Conservation (phyloP, 2,329 filamentous ascomycete genomes). For the Teratosphaeria epicoccoides region DNA sequence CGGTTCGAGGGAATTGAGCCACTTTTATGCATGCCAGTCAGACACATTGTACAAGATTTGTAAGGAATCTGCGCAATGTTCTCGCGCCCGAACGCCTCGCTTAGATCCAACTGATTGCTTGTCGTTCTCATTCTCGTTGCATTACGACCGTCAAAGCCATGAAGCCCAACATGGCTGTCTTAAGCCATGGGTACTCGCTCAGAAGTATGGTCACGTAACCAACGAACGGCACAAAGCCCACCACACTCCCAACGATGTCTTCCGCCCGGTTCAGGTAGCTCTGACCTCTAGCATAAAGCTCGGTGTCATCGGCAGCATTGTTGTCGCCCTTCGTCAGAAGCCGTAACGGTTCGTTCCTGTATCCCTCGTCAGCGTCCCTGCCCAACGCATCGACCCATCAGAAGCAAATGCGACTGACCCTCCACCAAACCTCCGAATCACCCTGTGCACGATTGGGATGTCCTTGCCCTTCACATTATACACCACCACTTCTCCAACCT, state of each 20-base stretch:
- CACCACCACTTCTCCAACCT: slow-evolving; percentile 63
- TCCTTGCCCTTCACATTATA: slow-evolving; percentile 87
- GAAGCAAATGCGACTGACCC: slow-evolving; percentile 33
- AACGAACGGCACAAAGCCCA: slow-evolving; percentile 86
- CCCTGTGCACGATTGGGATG: slow-evolving; percentile 91
- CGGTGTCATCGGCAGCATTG: slow-evolving; percentile 85
- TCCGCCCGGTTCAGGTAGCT: slow-evolving; percentile 67
- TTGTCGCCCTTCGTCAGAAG: slow-evolving; percentile 97
- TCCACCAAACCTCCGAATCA: slow-evolving; percentile 61
- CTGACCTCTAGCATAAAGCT: slow-evolving; percentile 77
- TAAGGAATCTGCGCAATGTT: neutral
- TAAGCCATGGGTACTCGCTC: slow-evolving; percentile 92
- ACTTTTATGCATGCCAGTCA: no score
- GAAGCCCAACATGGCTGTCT: slow-evolving; percentile 84
- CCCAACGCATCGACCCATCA: neutral
- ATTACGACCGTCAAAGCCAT: slow-evolving; percentile 93
- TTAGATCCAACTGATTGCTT: neutral
- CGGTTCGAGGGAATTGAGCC: no score
- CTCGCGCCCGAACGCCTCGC: slow-evolving; percentile 9
- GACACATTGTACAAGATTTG: neutral
- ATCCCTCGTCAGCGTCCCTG: neutral
- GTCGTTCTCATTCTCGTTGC: slow-evolving; percentile 59
- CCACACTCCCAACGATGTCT: slow-evolving; percentile 87
- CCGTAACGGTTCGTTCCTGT: slow-evolving; percentile 42
- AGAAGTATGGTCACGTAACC: slow-evolving; percentile 95